These are phyloP conservation scores for Diospyros lotus DNA, from an alignment of 148 eudicot species.

Conservation along the genomic window DNA sequence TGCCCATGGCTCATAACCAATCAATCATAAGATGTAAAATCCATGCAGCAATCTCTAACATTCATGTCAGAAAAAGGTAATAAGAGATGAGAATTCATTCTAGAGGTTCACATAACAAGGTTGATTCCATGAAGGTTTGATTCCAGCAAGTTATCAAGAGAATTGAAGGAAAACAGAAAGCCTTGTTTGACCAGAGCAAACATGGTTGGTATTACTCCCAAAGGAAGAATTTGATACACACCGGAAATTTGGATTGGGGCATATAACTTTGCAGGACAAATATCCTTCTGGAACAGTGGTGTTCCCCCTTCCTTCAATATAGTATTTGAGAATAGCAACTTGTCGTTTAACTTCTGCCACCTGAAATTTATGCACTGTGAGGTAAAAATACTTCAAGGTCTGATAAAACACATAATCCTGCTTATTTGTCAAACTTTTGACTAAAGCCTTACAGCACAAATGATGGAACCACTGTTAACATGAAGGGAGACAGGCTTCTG, in stretches of 20 bases:
- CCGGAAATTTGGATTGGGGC: slow-evolving; percentile 80
- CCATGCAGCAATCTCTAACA: slow-evolving; percentile 4
- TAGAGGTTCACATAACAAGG: not conserved
- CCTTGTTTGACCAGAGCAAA: not conserved
- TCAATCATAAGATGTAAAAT: too few relatives aligned
- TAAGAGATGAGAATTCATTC: not conserved
- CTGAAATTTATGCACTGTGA: slow-evolving; percentile 18
- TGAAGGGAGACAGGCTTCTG: not conserved
- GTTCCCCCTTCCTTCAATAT: slow-evolving; percentile 83
- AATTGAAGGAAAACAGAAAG: not conserved
- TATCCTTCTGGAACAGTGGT: slow-evolving; percentile 73
- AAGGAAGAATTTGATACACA: slow-evolving; percentile 18
- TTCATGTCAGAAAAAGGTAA: not conserved
- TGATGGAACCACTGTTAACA: not conserved
- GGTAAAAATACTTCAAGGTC: not conserved
- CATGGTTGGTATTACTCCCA: not conserved
- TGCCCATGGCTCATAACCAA: not conserved
- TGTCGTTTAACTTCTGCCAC: slow-evolving; percentile 59
- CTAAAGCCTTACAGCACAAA: not conserved
- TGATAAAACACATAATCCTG: not conserved
- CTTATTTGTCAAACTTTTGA: not conserved
- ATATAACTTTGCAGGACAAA: slow-evolving; percentile 67
- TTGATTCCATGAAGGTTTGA: not conserved
- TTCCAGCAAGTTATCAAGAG: not conserved
- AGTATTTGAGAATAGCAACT: slow-evolving; percentile 62